Percentiles rank a stretch among this genome's conserved stretches.
Conservation (phyloP, 148 eudicot genomes). For the Talinum fruticosum region DNA sequence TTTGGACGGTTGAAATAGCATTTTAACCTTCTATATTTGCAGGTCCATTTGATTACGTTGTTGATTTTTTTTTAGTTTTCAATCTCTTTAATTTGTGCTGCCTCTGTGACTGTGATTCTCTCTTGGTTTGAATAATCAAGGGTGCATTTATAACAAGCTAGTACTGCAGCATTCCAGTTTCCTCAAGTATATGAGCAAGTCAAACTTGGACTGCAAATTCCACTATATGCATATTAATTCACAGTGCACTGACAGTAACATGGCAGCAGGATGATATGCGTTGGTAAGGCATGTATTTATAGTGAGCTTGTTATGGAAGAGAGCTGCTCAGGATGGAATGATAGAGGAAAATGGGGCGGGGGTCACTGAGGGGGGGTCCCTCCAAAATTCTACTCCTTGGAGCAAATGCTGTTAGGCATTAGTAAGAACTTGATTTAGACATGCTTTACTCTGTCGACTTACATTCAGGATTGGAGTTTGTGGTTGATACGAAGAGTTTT, state of each 20-base stretch:
- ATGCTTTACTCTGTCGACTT: no score
- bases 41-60: background rate
- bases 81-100: background rate
- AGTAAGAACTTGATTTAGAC: no score
- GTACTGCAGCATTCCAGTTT: no score
- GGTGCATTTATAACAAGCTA: background rate
- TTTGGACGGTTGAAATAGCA: background rate
- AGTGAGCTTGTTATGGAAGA: background rate
- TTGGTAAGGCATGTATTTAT: background rate
- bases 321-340: background rate
- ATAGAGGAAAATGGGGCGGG: background rate
- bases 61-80: background rate
- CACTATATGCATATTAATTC: background rate
- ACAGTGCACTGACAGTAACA: background rate
- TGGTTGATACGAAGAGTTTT: no score
- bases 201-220: background rate
- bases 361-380: no score
- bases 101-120: background rate
- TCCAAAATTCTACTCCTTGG: no score
- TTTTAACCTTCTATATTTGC: background rate
- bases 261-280: background rate
- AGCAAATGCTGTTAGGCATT: no score
- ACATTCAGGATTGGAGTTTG: no score
- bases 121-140: background rate
- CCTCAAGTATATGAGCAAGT: background rate